phyloP scores from a whole-genome alignment of 257 asterid species.

The Rhazya stricta region DNA sequence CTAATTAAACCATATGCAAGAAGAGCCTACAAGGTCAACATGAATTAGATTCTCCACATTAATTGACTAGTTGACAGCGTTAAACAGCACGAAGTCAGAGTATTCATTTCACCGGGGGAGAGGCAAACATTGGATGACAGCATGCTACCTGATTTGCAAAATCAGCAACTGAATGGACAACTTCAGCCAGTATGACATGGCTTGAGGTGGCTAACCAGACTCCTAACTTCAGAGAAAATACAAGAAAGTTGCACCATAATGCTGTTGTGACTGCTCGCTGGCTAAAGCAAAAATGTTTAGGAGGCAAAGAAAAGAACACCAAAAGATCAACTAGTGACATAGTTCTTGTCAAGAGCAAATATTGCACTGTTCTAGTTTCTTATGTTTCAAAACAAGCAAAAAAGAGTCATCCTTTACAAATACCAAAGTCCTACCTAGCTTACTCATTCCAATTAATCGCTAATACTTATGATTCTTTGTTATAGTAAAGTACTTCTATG shows the following conservation, averaged over 20 bases:
- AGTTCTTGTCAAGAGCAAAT: neutral
- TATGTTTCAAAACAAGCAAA: neutral
- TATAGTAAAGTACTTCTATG: neutral
- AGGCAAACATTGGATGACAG: slow-evolving; percentile 3
- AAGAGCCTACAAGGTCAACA: slow-evolving; percentile 53
- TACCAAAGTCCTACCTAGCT: slow-evolving; percentile 1
- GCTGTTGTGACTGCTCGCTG: slow-evolving; percentile 98
- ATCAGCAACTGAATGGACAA: slow-evolving; percentile 89
- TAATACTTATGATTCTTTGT: neutral
- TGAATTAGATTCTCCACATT: slow-evolving; percentile 18
- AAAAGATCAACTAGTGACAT: slow-evolving; percentile 11
- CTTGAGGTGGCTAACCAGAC: slow-evolving; percentile 91
- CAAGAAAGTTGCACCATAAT: slow-evolving; percentile 91
- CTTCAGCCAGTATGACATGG: slow-evolving; percentile 93
- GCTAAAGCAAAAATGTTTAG: slow-evolving; percentile 39
- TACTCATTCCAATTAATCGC: neutral
- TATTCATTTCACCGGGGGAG: neutral
- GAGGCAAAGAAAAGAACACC: slow-evolving; percentile 13
- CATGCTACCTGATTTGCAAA: slow-evolving; percentile 81
- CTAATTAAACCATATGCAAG: slow-evolving; percentile 97
- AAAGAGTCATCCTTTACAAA: neutral
- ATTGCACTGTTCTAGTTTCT: neutral
- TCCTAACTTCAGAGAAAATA: slow-evolving; percentile 92
- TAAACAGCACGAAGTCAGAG: slow-evolving; percentile 7
- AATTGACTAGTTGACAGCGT: slow-evolving; percentile 12